These are phyloP conservation scores for Letharia columbiana DNA, from an alignment of 495 filamentous ascomycete genomes.

Conservation along the genomic window DNA sequence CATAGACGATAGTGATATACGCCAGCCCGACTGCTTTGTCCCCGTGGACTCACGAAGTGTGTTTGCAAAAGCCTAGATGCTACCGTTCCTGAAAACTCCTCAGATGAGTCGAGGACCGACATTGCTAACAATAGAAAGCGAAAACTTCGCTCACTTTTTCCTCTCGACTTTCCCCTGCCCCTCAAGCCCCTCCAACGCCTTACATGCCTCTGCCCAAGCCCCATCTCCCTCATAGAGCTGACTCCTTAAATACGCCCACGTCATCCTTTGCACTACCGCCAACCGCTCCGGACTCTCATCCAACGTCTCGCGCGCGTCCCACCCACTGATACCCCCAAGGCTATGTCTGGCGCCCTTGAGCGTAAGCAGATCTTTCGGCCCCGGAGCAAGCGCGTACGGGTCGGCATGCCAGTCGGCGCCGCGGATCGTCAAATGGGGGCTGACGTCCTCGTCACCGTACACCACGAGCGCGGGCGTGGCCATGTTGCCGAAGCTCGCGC, in stretches of 20 bases:
- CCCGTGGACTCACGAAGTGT: no score
- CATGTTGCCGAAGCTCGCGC: not conserved
- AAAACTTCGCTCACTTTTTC: not conserved
- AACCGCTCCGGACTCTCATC: not conserved
- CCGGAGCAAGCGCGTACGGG: not conserved
- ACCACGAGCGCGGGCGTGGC: not conserved
- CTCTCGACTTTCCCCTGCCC: not conserved
- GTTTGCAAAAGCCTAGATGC: no score
- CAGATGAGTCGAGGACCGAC: no score
- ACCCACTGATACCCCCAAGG: not conserved
- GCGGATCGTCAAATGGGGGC: not conserved
- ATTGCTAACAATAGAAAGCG: no score
- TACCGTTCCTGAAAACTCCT: no score
- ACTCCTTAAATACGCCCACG: not conserved
- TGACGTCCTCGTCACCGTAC: not conserved
- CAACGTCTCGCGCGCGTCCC: not conserved
- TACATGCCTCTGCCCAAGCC: not conserved
- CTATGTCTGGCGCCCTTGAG: not conserved
- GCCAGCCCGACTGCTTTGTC: no score
- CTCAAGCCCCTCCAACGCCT: not conserved
- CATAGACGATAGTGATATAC: no score
- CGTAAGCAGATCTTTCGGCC: not conserved
- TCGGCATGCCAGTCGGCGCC: not conserved
- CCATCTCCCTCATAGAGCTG: not conserved
- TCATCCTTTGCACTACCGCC: constrained; percentile 1